These are phyloP conservation scores for Podaxis mareebaensis DNA, from an alignment of 768 basidiomycete genomes.

Conservation along the genomic window DNA sequence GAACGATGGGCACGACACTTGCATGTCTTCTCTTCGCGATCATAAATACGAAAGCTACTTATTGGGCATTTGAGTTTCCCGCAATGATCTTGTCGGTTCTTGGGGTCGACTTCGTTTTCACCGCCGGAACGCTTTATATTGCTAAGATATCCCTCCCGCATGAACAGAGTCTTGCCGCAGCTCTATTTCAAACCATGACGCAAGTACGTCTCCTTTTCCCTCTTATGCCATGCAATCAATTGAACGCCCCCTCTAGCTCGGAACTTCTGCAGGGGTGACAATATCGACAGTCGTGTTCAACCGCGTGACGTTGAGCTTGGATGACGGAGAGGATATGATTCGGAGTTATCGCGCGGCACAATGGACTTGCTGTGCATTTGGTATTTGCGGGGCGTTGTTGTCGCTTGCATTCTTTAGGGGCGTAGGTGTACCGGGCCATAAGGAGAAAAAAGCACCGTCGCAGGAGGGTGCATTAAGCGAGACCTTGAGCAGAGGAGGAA, in stretches of 20 bases:
- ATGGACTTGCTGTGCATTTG: slow-evolving; percentile 67
- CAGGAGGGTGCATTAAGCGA: no score
- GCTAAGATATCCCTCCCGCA: slow-evolving; percentile 64
- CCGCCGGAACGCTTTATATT: slow-evolving; percentile 72
- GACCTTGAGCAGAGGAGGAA: background rate
- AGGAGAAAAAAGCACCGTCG: background rate
- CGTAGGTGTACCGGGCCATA: slow-evolving; percentile 29
- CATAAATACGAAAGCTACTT: slow-evolving; percentile 54
- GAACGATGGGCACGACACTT: slow-evolving; percentile 56
- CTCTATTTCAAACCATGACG: slow-evolving; percentile 79
- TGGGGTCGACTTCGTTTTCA: slow-evolving; percentile 78
- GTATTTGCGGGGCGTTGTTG: slow-evolving; percentile 49
- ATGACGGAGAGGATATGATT: slow-evolving; percentile 37
- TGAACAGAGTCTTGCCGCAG: slow-evolving; percentile 78
- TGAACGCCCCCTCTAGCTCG: slow-evolving; percentile 45
- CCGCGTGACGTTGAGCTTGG: slow-evolving; percentile 34
- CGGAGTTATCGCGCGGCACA: slow-evolving; percentile 61
- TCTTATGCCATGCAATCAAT: background rate
- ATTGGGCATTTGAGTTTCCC: slow-evolving; percentile 80
- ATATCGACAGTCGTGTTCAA: slow-evolving; percentile 74
- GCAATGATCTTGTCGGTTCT: slow-evolving; percentile 63
- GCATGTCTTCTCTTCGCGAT: slow-evolving; percentile 71
- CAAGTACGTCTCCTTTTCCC: slow-evolving; percentile 42
- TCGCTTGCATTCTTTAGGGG: slow-evolving; percentile 28
- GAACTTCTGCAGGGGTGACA: slow-evolving; percentile 69